phyloP scores from a whole-genome alignment of 371 early-diverging fungal species.

The Basidiobolus meristosporus region DNA sequence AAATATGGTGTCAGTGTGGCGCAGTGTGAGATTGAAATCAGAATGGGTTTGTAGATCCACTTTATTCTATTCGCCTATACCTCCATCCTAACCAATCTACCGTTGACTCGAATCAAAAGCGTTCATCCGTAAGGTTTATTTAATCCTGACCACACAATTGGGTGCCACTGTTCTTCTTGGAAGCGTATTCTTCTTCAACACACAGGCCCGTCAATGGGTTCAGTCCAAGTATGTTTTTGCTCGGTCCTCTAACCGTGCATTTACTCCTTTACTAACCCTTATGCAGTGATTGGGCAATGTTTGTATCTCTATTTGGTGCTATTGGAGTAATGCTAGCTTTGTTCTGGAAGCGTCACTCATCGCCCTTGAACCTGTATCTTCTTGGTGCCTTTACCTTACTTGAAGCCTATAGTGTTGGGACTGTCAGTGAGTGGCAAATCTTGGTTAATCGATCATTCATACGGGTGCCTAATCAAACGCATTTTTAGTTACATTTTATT shows the following conservation, averaged over 20 bases:
- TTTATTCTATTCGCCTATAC: background rate
- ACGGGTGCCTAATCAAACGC: conserved; percentile 1
- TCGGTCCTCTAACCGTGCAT: conserved; percentile 5
- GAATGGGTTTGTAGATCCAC: conserved; percentile 16
- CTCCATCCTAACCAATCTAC: too few species aligned
- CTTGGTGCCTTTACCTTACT: conserved; percentile 40
- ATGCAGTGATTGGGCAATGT: conserved; percentile 17
- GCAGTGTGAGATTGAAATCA: conserved; percentile 28
- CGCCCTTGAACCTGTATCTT: conserved; percentile 39
- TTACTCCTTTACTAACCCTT: too few species aligned
- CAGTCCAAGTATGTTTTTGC: conserved; percentile 7
- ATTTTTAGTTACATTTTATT: conserved; percentile 25
- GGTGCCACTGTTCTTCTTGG: conserved; percentile 30
- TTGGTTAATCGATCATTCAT: conserved; percentile 5
- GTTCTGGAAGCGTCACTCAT: conserved; percentile 32
- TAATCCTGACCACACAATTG: conserved; percentile 47
- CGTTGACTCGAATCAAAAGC: conserved; percentile 9
- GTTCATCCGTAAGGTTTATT: conserved; percentile 65
- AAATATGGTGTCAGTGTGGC: conserved; percentile 26
- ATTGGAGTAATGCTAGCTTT: conserved; percentile 29
- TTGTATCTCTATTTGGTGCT: conserved; percentile 16
- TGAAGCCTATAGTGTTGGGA: conserved; percentile 45
- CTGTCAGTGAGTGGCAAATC: conserved; percentile 17
- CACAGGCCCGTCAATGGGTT: conserved; percentile 21
- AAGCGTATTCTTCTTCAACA: conserved; percentile 31